Base-by-base conservation (phyloP, 306 rosid genomes). In the Fragaria ananassa region DNA sequence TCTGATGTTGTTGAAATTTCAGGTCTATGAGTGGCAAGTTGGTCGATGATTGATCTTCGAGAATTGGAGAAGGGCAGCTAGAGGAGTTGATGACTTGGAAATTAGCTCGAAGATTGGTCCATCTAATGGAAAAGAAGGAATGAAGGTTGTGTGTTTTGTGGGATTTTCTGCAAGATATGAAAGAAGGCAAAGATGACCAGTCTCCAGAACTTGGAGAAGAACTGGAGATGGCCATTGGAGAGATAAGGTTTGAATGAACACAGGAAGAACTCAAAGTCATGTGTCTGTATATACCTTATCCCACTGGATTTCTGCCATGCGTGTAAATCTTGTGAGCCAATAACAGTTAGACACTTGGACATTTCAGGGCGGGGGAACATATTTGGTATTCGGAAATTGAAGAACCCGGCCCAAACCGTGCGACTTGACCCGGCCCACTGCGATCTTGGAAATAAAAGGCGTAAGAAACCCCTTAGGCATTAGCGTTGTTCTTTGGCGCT, bases 141-240 rank as follows among this genome's bases (percentile, higher is more conserved):
- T 82, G 79, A 61, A 81, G 50, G 68, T 77, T 85, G 56, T 64
- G 73, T 31, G 83, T 35, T 42, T 10, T 42, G 11, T 25, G 68
- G 7, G 63, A 23, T 60, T 71, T 80, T 63, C 74, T 82, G 57
- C 54, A 77, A n/a, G 81, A 77, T 37, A 51, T 77, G 0, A 82
- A 39, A 57, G 69, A 70, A 68, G 90, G 80, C 6, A 81, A 71
- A 54, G 84, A 37, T 37, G 41, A 85, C 88, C 89, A 91, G 50
- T 91, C 92, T 75, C 89, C 67, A 44, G 86, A 85, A 76, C 56
- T 78, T 17, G 91, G 91, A 72, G 89, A 64, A 64, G 86, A 80
- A 74, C 68, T 76, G 25, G 89, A 78, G 77, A 86, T 61, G 84
- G 89, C 88, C 92, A 91, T 89, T 46, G 81, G 42, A 78, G 42